phyloP scores from a whole-genome alignment of 352 stramenopile species.

The Phytophthora brassicae region DNA sequence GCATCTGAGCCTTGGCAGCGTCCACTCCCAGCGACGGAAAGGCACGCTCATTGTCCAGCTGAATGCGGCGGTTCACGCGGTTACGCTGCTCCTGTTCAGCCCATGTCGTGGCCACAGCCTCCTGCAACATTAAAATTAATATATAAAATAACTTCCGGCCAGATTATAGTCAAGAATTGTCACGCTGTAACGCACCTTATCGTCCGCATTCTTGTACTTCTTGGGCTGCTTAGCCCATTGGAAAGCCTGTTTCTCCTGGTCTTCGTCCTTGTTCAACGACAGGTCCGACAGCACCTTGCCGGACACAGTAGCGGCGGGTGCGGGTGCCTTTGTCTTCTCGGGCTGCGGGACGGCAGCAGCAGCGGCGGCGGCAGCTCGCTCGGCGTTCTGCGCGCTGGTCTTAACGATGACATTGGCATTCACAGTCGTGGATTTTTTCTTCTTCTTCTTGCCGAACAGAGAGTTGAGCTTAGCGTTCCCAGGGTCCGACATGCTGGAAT shows the following conservation, averaged over 20 bases:
- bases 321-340: conserved; percentile 1
- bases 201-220: conserved; percentile 74
- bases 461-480: conserved; percentile 78
- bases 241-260: conserved; percentile 54
- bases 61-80: conserved; percentile 55
- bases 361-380: conserved; percentile 29
- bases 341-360: conserved; percentile 24
- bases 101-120: conserved; percentile 63
- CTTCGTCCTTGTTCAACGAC: conserved; percentile 52
- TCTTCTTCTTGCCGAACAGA: conserved; percentile 88
- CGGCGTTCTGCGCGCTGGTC: conserved; percentile 44
- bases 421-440: conserved; percentile 72
- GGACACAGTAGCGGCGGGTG: conserved; percentile 18
- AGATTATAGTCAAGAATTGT: too few relatives aligned
- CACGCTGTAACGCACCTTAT: conserved; percentile 45
- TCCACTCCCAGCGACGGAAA: conserved; percentile 77
- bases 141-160: too few relatives aligned
- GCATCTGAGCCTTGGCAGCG: conserved; percentile 47
- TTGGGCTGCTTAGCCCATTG: conserved; percentile 87
- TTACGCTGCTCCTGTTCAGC: conserved; percentile 77
- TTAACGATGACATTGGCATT: conserved; percentile 83
- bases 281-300: conserved; percentile 71
- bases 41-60: conserved; percentile 71
- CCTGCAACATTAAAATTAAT: conserved; percentile 23
- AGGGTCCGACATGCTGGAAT: conserved; percentile 35